These are phyloP conservation scores for Syzygium jambos DNA, from an alignment of 345 rosid genomes.

Conservation along the genomic window DNA sequence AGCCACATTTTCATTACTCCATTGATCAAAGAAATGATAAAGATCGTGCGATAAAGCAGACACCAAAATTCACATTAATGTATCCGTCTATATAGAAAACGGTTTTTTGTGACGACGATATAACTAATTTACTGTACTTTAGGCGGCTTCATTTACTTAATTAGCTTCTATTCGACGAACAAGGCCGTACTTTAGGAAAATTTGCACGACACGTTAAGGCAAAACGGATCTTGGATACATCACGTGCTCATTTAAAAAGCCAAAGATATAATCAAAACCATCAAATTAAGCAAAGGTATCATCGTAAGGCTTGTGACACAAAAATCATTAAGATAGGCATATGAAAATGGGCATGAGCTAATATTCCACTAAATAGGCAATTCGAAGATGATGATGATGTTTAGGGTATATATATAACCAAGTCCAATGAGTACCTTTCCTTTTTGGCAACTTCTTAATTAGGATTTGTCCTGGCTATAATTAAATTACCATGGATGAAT, in stretches of 20 bases:
- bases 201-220: neutral
- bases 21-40: neutral
- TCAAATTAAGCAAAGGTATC: neutral
- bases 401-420: neutral
- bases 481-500: neutral
- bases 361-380: neutral
- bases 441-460: neutral
- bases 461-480: neutral
- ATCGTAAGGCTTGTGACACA: neutral
- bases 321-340: neutral
- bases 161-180: neutral
- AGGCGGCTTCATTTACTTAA: neutral
- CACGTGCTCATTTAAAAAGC: neutral
- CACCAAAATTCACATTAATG: neutral
- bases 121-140: neutral
- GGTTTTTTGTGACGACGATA: neutral
- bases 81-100: neutral
- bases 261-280: neutral
- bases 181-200: neutral
- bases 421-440: neutral
- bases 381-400: neutral
- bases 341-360: neutral
- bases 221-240: neutral
- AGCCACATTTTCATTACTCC: neutral
- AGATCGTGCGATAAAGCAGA: neutral